Conservation (phyloP, 208 protist species). For the Acanthamoeba divionensis region DNA sequence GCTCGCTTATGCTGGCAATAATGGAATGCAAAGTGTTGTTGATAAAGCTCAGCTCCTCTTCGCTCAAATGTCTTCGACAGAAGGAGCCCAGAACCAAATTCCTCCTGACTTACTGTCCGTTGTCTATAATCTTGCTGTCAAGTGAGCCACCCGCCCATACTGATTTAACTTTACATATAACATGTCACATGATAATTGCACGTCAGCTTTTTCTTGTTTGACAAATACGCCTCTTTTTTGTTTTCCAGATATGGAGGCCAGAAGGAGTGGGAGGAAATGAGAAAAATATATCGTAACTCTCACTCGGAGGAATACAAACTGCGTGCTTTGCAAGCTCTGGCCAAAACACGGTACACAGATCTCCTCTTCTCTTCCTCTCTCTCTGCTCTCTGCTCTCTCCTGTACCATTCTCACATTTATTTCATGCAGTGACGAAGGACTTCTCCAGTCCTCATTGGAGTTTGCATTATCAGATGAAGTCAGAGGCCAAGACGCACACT, state of each 20-base stretch:
- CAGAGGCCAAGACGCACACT: not conserved
- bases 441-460: not conserved
- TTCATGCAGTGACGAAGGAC: no score
- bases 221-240: no score
- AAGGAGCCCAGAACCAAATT: no score
- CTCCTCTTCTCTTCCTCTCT: no score
- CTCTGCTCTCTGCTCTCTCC: no score
- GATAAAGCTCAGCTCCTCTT: no score
- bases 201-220: not conserved
- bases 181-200: not conserved
- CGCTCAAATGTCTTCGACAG: no score
- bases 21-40: no score
- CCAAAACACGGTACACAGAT: not conserved
- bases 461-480: conserved; percentile 36
- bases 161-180: not conserved
- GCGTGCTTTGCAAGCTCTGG: not conserved
- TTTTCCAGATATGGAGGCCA: conserved; percentile 14
- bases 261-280: conserved; percentile 44
- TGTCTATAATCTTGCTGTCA: conserved; percentile 36
- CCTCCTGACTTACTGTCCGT: conserved; percentile 24
- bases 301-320: conserved; percentile 18
- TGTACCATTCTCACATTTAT: no score
- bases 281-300: conserved; percentile 2
- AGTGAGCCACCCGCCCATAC: not conserved
- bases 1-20: no score